Evolutionary conservation across 345 rosid genomes (phyloP).

Genomic region (Chamaenerion angustifolium): DNA sequence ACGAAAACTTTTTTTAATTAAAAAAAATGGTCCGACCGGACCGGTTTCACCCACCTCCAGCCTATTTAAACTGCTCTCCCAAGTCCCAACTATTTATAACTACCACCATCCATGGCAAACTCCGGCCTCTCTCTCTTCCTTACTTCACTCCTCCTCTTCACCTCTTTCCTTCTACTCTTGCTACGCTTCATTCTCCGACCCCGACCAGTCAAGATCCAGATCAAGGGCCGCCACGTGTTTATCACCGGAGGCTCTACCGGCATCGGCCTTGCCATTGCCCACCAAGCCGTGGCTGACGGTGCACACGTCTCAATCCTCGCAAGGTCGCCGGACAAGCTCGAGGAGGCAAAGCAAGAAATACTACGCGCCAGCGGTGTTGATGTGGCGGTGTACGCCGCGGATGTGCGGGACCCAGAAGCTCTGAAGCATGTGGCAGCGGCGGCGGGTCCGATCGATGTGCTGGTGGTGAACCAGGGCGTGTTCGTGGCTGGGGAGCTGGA

Average conservation of each 20-base stretch:
- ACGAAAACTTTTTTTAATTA: too few species aligned
- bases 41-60: too few species aligned
- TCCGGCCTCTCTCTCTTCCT: slow-evolving; percentile 20
- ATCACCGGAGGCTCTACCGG: slow-evolving; percentile 90
- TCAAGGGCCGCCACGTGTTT: slow-evolving; percentile 68
- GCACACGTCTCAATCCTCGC: slow-evolving; percentile 73
- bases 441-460: slow-evolving; percentile 60
- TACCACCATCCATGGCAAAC: slow-evolving; percentile 25
- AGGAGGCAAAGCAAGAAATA: slow-evolving; percentile 49
- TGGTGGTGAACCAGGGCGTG: slow-evolving; percentile 76
- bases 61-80: too few species aligned
- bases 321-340: slow-evolving; percentile 42
- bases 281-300: slow-evolving; percentile 48
- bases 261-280: slow-evolving; percentile 75
- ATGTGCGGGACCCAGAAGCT: slow-evolving; percentile 60
- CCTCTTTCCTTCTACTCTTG: slow-evolving; percentile 26
- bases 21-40: too few species aligned
- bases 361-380: slow-evolving; percentile 55
- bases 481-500: slow-evolving; percentile 48
- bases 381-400: slow-evolving; percentile 51
- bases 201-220: slow-evolving; percentile 39
- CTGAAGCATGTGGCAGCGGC: slow-evolving; percentile 28
- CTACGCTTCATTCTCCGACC: slow-evolving; percentile 44
- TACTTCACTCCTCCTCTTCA: slow-evolving; percentile 10
- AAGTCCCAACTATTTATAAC: too few species aligned